These are phyloP conservation scores for Letharia columbiana DNA, from an alignment of 495 filamentous ascomycete genomes.

Conservation along the genomic window DNA sequence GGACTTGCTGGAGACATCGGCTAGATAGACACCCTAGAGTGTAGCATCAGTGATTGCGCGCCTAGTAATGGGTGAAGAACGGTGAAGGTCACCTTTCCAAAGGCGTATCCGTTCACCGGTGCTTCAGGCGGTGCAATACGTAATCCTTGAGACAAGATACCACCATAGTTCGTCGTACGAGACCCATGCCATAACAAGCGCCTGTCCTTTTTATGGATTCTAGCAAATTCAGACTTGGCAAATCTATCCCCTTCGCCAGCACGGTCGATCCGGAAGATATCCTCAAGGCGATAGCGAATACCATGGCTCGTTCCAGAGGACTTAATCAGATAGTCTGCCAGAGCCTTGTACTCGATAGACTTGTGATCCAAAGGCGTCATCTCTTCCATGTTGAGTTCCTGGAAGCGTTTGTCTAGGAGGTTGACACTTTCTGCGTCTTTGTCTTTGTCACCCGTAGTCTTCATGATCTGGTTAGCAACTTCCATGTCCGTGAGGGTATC, in stretches of 20 bases:
- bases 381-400: constrained; percentile 61
- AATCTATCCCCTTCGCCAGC: constrained; percentile 65
- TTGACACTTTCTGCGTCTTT: constrained; percentile 33
- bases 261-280: constrained; percentile 78
- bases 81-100: constrained; percentile 48
- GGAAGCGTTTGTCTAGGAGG: constrained; percentile 60
- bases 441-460: constrained; percentile 41
- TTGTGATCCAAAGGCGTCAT: constrained; percentile 56
- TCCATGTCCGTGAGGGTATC: constrained; percentile 65
- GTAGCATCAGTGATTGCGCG: constrained; percentile 1
- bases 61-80: background rate
- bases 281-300: constrained; percentile 37
- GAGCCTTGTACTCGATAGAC: constrained; percentile 53
- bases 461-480: constrained; percentile 69
- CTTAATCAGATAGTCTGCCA: constrained; percentile 56
- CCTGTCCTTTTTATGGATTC: constrained; percentile 42
- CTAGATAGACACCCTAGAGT: constrained; percentile 65
- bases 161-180: constrained; percentile 69
- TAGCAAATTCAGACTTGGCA: constrained; percentile 42
- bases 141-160: constrained; percentile 75
- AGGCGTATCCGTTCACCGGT: constrained; percentile 69
- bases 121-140: constrained; percentile 82
- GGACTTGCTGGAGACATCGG: constrained; percentile 72
- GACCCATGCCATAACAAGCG: constrained; percentile 73
- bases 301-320: constrained; percentile 53